phyloP scores from a whole-genome alignment of 176 grass and related monocot genomes.

The Pontederia crassipes region DNA sequence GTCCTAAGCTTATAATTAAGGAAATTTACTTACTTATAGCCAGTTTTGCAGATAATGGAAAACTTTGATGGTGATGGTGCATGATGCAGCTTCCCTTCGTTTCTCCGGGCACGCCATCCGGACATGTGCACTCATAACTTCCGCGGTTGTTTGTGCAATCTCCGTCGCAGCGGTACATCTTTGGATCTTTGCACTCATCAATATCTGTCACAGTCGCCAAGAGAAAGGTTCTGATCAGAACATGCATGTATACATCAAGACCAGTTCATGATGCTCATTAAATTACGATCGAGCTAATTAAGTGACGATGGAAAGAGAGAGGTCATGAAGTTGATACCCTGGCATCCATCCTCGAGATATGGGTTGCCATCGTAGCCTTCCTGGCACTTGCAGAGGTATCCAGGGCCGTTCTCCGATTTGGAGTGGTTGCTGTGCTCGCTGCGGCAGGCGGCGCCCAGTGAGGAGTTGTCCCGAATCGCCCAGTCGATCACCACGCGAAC shows the following conservation, averaged over 20 bases:
- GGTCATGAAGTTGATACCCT: not conserved
- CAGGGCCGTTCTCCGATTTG: no score
- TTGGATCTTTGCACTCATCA: not conserved
- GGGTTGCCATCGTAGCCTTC: slow-evolving; percentile 26
- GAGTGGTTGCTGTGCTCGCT: no score
- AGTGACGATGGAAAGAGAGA: no score
- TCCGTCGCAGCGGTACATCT: not conserved
- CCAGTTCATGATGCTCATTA: not conserved
- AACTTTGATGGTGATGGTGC: no score
- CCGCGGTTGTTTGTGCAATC: not conserved
- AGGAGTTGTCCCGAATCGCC: no score
- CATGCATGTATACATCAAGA: not conserved
- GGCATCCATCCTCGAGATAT: not conserved
- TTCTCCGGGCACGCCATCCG: not conserved
- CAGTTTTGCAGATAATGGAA: no score
- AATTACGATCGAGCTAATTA: not conserved
- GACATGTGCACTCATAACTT: not conserved
- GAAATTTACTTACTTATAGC: not conserved
- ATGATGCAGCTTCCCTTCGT: no score
- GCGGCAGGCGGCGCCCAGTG: no score
- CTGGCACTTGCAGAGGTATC: no score
- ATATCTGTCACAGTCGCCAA: not conserved
- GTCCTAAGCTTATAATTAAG: no score
- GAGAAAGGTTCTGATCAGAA: not conserved
- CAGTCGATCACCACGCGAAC: no score